Conservation (phyloP, 495 filamentous ascomycete species). For the Astrocystis sublimbata region DNA sequence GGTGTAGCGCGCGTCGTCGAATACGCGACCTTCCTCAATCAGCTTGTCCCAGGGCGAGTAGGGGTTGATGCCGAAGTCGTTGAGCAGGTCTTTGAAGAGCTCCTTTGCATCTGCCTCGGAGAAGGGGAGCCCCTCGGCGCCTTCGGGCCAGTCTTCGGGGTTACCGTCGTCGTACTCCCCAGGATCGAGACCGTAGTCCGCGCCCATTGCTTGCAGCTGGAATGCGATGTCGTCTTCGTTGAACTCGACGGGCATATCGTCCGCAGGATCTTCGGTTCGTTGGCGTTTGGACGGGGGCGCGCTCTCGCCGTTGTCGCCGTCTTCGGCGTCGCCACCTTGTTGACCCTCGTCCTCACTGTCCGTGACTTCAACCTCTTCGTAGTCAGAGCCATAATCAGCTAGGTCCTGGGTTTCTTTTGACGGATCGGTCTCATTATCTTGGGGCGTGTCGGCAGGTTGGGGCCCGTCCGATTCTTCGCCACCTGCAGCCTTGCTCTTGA, state of each 20-base stretch:
- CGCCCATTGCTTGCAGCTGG: constrained; percentile 84
- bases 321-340: constrained; percentile 48
- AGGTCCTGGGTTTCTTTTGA: constrained; percentile 22
- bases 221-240: constrained; percentile 94
- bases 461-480: constrained; percentile 19
- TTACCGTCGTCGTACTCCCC: constrained; percentile 68
- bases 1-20: constrained; percentile 85
- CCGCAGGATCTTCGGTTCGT: constrained; percentile 57
- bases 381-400: constrained; percentile 61
- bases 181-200: constrained; percentile 64
- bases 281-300: constrained; percentile 64
- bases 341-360: constrained; percentile 79
- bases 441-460: constrained; percentile 4
- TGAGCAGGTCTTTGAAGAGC: constrained; percentile 82
- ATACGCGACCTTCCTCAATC: constrained; percentile 76
- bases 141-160: constrained; percentile 68
- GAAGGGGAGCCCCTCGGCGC: constrained; percentile 64
- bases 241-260: constrained; percentile 73
- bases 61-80: constrained; percentile 78
- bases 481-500: constrained; percentile 48
- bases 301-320: constrained; percentile 45
- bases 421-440: constrained; percentile 3
- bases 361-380: constrained; percentile 75
- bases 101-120: constrained; percentile 68
- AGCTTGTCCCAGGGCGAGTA: constrained; percentile 91